Base-by-base conservation (phyloP, 257 asterid species). In the Craterostigma plantagineum region DNA sequence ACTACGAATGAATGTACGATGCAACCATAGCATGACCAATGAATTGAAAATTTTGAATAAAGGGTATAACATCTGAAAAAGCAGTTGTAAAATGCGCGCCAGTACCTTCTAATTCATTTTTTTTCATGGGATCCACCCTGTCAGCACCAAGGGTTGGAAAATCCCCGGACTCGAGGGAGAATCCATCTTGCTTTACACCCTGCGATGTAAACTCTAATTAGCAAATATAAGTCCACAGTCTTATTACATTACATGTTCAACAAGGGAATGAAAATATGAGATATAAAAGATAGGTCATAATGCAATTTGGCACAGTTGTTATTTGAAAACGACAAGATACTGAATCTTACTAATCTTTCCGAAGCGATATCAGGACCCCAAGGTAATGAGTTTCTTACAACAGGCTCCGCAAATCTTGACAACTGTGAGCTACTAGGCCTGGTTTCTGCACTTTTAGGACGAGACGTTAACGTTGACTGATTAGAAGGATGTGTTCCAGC, bases 361-460 rank as follows among this genome's bases (percentile, higher is more conserved):
- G 76, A 70, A 13, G 79, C 30, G 56, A 44, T 60, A 62, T 59
- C 60, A 53, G 87, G 66, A 57, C 65, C 68, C 77, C 82, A 73
- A 55, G 74, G 70, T 39, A 63, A 61, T 43, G 68, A 60, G 63
- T 63, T 51, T 48, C 67, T 78, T 47, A 87, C 55, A 16, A 51
- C 73, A 56, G 87, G 68, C 58, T 90, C 95, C 16, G 95, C 94
- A 52, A 83, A 90, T 51, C 94, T 73, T 38, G 95, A 90, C 46
- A 79, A 73, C 53, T 75, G 94, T 7, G 95, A 83, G 75, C 94
- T 90, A 49, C 56, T 70, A 14, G 99, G 95, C 50, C 96, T 72
- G 56, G 76, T 77, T 57, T 90, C 95, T n/a, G 95, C 94, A 68
- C 95, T 90, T 53, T 66, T 78, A 35, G 95, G 99, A 11, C 92